phyloP scores from a whole-genome alignment of 1,284 basidiomycete genomes.

The Marasmius oreades region DNA sequence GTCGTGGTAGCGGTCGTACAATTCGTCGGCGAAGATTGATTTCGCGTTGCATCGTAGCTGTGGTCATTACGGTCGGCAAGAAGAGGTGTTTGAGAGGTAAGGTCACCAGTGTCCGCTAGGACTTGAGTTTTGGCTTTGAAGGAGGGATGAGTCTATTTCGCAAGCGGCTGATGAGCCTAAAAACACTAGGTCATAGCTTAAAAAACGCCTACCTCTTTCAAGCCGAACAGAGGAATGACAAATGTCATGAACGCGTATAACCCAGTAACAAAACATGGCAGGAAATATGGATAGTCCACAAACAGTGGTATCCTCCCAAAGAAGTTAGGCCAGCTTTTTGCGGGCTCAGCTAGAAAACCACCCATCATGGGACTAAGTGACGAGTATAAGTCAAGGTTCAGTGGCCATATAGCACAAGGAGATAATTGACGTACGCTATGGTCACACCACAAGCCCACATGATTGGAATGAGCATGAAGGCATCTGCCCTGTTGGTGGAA shows the following conservation, averaged over 20 bases:
- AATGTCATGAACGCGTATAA: conserved; percentile 26
- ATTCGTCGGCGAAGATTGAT: conserved; percentile 9
- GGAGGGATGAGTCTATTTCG: conserved; percentile 6
- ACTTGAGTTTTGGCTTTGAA: neutral
- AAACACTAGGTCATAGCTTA: no score
- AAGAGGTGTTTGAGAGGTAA: neutral
- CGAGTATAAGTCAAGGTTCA: conserved; percentile 1
- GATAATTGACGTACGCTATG: conserved; percentile 27
- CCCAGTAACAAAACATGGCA: conserved; percentile 35
- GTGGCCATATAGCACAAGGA: neutral
- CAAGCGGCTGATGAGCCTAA: neutral
- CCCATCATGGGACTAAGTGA: conserved; percentile 36
- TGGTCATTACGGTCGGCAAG: neutral
- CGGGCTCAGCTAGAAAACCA: conserved; percentile 38
- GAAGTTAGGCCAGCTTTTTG: conserved; percentile 32
- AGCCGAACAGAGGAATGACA: conserved; percentile 22
- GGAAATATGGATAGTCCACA: conserved; percentile 35
- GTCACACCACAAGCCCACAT: conserved; percentile 40
- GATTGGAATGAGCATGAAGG: conserved; percentile 37
- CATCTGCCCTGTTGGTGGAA: conserved; percentile 41
- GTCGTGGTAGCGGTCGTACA: conserved; percentile 30
- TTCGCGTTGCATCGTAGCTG: neutral
- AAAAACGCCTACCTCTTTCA: conserved; percentile 30
- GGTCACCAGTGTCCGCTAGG: neutral
- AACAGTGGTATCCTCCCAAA: conserved; percentile 31